Percentiles rank a stretch among this genome's conserved stretches.
Conservation (phyloP, 2,329 filamentous ascomycete genomes). For the Pseudogymnoascus sp. region DNA sequence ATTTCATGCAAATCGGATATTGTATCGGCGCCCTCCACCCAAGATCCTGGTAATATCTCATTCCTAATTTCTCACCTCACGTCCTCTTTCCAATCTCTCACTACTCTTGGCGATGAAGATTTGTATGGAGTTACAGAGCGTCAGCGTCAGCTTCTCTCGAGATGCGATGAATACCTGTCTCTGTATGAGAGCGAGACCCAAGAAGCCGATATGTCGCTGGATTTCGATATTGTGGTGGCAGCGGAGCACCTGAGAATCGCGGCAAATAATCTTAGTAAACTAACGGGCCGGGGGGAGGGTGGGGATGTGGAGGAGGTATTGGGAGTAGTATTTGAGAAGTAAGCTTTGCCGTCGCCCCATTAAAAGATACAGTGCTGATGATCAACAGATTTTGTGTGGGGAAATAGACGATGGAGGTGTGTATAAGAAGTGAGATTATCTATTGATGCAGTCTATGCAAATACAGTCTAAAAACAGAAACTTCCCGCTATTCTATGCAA, state of each 20-base stretch:
- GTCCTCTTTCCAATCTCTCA: conserved; percentile 63
- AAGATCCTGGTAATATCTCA: conserved; percentile 60
- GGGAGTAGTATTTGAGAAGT: conserved; percentile 97
- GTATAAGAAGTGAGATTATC: conserved; percentile 2
- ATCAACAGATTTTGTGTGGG: conserved; percentile 2
- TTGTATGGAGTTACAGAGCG: conserved; percentile 85
- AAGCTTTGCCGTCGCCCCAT: neutral
- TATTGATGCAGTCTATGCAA: conserved; percentile 10
- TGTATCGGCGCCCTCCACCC: conserved; percentile 9
- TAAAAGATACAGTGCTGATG: neutral
- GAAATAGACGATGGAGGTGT: neutral
- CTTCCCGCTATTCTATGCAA: neutral
- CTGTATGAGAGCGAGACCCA: conserved; percentile 60
- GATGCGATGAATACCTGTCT: conserved; percentile 65
- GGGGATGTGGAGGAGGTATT: conserved; percentile 93
- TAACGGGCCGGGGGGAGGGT: conserved; percentile 77
- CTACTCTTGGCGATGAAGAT: conserved; percentile 68
- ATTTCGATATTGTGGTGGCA: conserved; percentile 79
- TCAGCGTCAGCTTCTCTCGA: conserved; percentile 71
- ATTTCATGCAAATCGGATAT: conserved; percentile 59
- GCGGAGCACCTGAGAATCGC: conserved; percentile 82
- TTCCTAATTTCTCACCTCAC: conserved; percentile 60
- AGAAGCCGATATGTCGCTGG: conserved; percentile 30
- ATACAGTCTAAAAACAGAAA: neutral
- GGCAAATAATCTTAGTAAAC: conserved; percentile 71